Conservation (phyloP, 2,329 filamentous ascomycete species). For the Hymenoscyphus occultus region DNA sequence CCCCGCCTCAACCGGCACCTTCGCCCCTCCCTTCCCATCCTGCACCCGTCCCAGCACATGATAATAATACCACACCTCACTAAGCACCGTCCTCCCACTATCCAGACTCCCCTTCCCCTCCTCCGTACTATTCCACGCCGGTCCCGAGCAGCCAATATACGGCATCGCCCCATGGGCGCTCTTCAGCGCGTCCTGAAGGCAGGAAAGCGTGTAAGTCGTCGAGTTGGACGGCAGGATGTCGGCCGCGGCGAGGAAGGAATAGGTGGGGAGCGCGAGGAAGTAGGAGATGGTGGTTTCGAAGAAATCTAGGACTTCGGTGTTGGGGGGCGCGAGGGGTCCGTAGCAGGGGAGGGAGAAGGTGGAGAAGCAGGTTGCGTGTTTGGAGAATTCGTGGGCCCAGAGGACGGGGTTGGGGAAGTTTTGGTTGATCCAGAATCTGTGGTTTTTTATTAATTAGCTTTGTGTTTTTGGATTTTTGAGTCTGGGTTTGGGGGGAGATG, state of each 20-base stretch:
- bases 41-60: conserved; percentile 57
- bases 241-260: conserved; percentile 53
- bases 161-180: conserved; percentile 52
- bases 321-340: conserved; percentile 52
- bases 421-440: conserved; percentile 56
- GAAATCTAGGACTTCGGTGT: conserved; percentile 61
- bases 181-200: conserved; percentile 51
- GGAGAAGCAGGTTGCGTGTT: conserved; percentile 66
- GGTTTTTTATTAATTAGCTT: conserved; percentile 1
- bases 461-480: background rate
- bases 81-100: conserved; percentile 54
- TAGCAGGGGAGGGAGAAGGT: conserved; percentile 66
- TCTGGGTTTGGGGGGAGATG: background rate
- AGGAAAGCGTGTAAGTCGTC: conserved; percentile 52
- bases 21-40: no score
- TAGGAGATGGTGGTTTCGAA: conserved; percentile 59
- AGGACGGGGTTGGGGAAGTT: conserved; percentile 54
- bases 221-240: conserved; percentile 57
- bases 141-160: conserved; percentile 60
- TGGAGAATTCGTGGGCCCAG: conserved; percentile 67
- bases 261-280: conserved; percentile 58
- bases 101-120: conserved; percentile 54
- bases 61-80: conserved; percentile 66
- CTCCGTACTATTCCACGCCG: conserved; percentile 57
- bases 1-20: no score